These are phyloP conservation scores for Gyrodon lividus DNA, from an alignment of 768 basidiomycete genomes.

Conservation along the genomic window DNA sequence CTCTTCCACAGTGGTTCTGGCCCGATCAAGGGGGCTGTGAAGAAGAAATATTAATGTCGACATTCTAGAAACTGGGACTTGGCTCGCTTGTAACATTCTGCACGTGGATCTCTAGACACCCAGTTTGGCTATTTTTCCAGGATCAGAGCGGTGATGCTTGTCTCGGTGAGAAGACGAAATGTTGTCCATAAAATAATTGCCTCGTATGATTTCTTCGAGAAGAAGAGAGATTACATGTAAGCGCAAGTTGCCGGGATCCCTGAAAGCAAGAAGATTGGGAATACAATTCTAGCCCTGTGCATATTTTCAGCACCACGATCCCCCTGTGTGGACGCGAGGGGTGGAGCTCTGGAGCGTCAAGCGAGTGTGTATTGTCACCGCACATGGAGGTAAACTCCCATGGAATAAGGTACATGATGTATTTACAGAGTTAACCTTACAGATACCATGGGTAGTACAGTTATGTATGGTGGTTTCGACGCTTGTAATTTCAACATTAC, in stretches of 20 bases:
- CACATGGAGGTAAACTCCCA: constrained; percentile 2
- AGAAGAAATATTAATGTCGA: too few relatives aligned
- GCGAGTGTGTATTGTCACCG: too few relatives aligned
- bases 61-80: too few relatives aligned
- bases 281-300: neutral
- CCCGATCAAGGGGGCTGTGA: neutral
- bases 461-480: neutral
- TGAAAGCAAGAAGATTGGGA: neutral
- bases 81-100: neutral
- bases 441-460: constrained; percentile 1
- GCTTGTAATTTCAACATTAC: neutral
- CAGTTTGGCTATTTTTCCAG: neutral
- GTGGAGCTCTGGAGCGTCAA: neutral
- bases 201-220: neutral
- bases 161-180: neutral
- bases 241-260: neutral
- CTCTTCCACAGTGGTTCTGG: neutral
- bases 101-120: neutral
- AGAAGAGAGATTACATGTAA: neutral
- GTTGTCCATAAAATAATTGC: constrained; percentile 4
- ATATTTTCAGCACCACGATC: constrained; percentile 1
- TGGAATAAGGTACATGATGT: constrained; percentile 6
- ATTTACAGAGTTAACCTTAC: constrained; percentile 3
- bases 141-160: neutral
- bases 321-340: constrained; percentile 1